A percentile compares a stretch with the other conserved stretches of the same genome.
Conservation (phyloP, 805 yeast genomes). For the Spencermartinsiella europaea region DNA sequence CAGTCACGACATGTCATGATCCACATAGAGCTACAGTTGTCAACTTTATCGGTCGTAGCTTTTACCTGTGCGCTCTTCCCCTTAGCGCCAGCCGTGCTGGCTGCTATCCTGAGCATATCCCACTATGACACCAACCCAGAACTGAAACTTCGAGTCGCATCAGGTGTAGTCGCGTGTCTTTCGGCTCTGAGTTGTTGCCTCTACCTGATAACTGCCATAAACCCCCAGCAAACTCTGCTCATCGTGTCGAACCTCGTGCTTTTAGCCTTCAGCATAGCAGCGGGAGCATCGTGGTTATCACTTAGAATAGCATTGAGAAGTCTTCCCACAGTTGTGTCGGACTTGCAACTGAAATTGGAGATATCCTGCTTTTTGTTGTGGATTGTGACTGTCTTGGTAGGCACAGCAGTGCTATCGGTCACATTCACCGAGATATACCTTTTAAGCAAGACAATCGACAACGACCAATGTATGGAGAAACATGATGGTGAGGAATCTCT, state of each 20-base stretch:
- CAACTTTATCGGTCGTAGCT: constrained; percentile 24
- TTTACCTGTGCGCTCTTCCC: constrained; percentile 13
- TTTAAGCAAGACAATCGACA: neutral
- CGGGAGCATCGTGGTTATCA: constrained; percentile 13
- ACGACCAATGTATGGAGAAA: too few relatives aligned
- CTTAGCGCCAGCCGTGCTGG: constrained; percentile 11
- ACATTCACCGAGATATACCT: constrained; percentile 8
- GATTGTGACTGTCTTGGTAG: constrained; percentile 7
- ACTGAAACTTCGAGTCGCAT: constrained; percentile 4
- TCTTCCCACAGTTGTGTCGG: neutral
- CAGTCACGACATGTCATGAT: constrained; percentile 15
- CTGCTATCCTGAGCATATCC: constrained; percentile 10
- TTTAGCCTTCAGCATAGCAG: constrained; percentile 5
- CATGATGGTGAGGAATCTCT: neutral
- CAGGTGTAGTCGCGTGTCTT: constrained; percentile 10
- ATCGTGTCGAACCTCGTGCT: constrained; percentile 3
- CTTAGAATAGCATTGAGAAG: constrained; percentile 2
- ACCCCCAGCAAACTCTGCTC: constrained; percentile 8
- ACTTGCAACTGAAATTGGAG: constrained; percentile 1
- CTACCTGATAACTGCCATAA: constrained; percentile 2
- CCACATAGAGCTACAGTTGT: constrained; percentile 24
- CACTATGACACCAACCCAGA: constrained; percentile 4
- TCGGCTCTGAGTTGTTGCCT: neutral
- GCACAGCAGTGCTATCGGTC: constrained; percentile 3
- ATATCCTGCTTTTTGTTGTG: constrained; percentile 9